Conservation (phyloP, 75 land plant species). For the Cupressus sempervirens region DNA sequence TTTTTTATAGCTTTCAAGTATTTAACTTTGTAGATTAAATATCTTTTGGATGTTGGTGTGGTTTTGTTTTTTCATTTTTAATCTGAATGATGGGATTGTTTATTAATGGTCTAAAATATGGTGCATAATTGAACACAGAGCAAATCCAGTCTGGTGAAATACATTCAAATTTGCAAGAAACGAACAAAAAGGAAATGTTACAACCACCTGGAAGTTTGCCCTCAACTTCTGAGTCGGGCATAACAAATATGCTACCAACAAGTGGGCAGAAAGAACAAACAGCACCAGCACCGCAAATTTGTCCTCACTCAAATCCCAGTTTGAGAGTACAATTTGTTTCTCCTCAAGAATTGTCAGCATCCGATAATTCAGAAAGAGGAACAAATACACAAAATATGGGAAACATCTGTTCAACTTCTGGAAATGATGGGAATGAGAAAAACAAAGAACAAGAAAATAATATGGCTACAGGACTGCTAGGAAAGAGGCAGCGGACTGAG, state of each 20-base stretch:
- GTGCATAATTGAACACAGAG: too few species aligned
- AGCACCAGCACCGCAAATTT: too few species aligned
- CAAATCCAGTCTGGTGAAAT: neutral
- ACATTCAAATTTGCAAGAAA: neutral
- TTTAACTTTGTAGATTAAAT: neutral
- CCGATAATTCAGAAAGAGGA: too few species aligned
- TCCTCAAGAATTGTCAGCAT: too few species aligned
- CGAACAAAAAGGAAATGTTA: neutral
- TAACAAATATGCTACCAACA: neutral
- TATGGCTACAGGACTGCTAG: neutral
- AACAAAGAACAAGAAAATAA: neutral
- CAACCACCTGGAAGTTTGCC: neutral
- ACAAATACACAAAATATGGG: neutral
- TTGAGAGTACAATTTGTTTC: too few species aligned
- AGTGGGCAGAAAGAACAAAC: too few species aligned
- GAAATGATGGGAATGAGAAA: neutral
- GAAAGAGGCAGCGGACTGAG: neutral
- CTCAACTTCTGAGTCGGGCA: neutral
- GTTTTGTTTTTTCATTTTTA: neutral
- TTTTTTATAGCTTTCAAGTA: neutral
- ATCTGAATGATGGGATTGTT: neutral
- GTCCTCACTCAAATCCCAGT: too few species aligned
- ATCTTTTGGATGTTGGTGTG: neutral
- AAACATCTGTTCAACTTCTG: neutral
- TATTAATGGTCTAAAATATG: neutral